Evolutionary conservation across 1,284 basidiomycete species (phyloP).

Genomic region (Rhizopogon parksii): DNA sequence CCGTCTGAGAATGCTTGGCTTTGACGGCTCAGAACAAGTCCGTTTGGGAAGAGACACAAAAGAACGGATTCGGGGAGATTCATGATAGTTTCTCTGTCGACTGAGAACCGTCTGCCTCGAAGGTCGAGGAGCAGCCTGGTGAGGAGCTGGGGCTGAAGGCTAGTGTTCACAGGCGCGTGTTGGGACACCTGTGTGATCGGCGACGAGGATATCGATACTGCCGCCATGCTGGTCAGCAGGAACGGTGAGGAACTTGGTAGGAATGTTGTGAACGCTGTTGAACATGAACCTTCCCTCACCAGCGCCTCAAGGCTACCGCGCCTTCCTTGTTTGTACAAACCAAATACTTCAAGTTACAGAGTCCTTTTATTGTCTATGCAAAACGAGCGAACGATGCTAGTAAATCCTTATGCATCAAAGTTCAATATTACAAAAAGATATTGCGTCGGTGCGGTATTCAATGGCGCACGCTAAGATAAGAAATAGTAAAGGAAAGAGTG

Average conservation of each 20-base stretch:
- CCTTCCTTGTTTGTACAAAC: constrained; percentile 22
- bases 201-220: constrained; percentile 52
- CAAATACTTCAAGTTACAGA: constrained; percentile 19
- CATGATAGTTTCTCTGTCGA: constrained; percentile 98
- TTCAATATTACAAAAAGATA: constrained; percentile 1
- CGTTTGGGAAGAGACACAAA: constrained; percentile 95
- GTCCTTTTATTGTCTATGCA: not conserved
- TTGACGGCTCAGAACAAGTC: constrained; percentile 88
- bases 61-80: constrained; percentile 96
- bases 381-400: not conserved
- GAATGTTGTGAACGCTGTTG: constrained; percentile 11
- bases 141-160: constrained; percentile 76
- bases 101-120: constrained; percentile 85
- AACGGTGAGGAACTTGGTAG: constrained; percentile 9
- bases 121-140: constrained; percentile 88
- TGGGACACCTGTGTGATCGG: constrained; percentile 86
- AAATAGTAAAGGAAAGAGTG: not conserved
- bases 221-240: constrained; percentile 35
- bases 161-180: constrained; percentile 56
- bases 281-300: constrained; percentile 15
- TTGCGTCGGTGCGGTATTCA: not conserved
- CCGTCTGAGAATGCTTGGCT: constrained; percentile 67
- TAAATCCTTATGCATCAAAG: not conserved
- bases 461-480: not conserved
- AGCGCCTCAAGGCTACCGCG: constrained; percentile 26